Percentiles rank a stretch among this genome's conserved stretches.
Conservation (phyloP, 2,329 filamentous ascomycete species). For the Metarhizium album region DNA sequence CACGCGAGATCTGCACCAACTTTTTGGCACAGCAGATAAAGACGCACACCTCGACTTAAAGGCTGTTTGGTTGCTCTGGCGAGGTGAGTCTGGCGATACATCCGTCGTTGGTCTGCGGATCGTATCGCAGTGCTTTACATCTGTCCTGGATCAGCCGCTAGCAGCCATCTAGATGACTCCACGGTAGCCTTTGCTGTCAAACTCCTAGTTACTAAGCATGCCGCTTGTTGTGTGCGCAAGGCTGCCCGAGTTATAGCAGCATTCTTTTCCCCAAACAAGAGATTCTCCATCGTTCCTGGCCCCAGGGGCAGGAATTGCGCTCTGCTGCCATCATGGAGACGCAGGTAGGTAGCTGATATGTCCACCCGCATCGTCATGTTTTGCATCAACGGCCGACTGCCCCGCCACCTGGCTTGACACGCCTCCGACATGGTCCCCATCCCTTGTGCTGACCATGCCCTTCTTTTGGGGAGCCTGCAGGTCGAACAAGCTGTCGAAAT, state of each 20-base stretch:
- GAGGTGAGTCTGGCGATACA: conserved; percentile 2
- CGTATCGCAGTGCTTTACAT: conserved; percentile 5
- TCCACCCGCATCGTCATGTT: not conserved
- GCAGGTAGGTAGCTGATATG: conserved; percentile 28
- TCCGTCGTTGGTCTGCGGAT: not conserved
- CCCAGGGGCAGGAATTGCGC: conserved; percentile 3
- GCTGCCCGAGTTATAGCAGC: conserved; percentile 36
- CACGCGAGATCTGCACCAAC: conserved; percentile 27
- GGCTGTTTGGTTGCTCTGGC: not conserved
- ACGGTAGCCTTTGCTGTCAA: conserved; percentile 28
- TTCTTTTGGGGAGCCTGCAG: conserved; percentile 31
- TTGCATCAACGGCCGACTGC: not conserved
- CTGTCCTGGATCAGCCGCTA: conserved; percentile 11
- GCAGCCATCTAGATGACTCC: conserved; percentile 25
- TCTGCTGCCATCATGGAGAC: conserved; percentile 30
- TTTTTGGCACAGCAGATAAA: conserved; percentile 29
- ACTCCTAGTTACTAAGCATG: conserved; percentile 27
- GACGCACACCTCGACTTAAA: conserved; percentile 19
- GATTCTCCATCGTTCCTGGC: conserved; percentile 6
- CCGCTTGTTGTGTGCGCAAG: conserved; percentile 29
- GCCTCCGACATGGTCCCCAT: not conserved
- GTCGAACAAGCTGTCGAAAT: conserved; percentile 94
- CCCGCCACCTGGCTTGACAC: not conserved
- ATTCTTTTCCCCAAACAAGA: conserved; percentile 13
- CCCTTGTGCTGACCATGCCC: conserved; percentile 1